These are phyloP conservation scores for Colletotrichum tamarilloi DNA, from an alignment of 2,329 filamentous ascomycete species.

Conservation along the genomic window DNA sequence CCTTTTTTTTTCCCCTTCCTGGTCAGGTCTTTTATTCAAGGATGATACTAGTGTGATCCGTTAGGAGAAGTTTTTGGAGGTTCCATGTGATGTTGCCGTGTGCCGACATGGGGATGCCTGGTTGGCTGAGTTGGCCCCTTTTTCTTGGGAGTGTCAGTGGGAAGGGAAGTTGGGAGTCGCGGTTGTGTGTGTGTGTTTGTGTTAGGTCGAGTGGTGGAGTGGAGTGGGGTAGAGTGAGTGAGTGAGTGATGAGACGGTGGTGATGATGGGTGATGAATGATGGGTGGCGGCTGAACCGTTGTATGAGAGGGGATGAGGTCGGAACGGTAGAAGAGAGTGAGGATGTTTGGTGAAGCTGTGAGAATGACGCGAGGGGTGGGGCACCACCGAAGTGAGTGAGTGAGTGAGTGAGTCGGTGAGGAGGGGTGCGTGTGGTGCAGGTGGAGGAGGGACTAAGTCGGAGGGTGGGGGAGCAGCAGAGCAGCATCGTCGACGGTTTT, in stretches of 20 bases:
- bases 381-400: neutral
- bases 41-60: neutral
- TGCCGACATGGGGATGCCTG: constrained; percentile 25
- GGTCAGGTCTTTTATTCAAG: neutral
- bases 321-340: too few species aligned
- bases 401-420: neutral
- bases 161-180: neutral
- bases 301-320: too few species aligned
- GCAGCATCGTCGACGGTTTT: neutral
- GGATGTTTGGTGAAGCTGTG: neutral
- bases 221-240: too few species aligned
- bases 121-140: neutral
- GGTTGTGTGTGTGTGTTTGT: too few species aligned
- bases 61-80: too few species aligned
- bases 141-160: neutral
- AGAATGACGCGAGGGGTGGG: neutral
- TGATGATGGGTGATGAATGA: too few species aligned
- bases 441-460: neutral
- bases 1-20: neutral
- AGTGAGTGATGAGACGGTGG: too few species aligned
- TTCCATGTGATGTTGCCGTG: neutral
- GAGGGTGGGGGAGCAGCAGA: neutral
- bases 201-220: too few species aligned
- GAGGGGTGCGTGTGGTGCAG: neutral
- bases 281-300: too few species aligned